Conservation (phyloP, 352 stramenopile species). For the Phytophthora boehmeriae region DNA sequence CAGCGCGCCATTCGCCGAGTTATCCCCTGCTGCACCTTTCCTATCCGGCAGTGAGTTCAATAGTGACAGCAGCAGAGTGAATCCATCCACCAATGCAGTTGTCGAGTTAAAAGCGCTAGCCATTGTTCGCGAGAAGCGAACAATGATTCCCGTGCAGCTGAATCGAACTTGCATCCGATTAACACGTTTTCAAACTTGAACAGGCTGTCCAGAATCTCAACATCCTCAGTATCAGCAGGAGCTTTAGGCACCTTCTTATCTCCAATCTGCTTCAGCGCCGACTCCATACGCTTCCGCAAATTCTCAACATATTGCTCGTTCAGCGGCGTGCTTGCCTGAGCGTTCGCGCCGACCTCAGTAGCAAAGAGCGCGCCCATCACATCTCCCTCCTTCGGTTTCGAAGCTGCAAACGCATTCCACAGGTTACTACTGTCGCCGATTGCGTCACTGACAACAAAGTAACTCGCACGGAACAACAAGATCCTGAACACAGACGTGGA, state of each 20-base stretch:
- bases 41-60: conserved; percentile 52
- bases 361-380: conserved; percentile 30
- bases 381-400: conserved; percentile 38
- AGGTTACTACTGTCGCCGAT: conserved; percentile 31
- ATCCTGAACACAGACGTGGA: conserved; percentile 56
- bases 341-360: conserved; percentile 16
- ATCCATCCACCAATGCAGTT: conserved; percentile 52
- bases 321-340: conserved; percentile 33
- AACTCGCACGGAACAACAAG: conserved; percentile 53
- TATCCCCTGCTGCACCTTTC: conserved; percentile 33
- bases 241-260: conserved; percentile 31
- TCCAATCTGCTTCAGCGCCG: conserved; percentile 37
- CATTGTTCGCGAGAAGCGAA: conserved; percentile 53
- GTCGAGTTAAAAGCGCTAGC: conserved; percentile 47
- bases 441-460: conserved; percentile 26
- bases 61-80: conserved; percentile 58
- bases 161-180: conserved; percentile 48
- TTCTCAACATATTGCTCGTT: conserved; percentile 51
- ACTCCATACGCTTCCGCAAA: conserved; percentile 41
- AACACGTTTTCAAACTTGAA: conserved; percentile 59
- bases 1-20: conserved; percentile 29
- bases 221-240: conserved; percentile 42
- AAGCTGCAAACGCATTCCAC: conserved; percentile 35
- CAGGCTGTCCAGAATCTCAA: conserved; percentile 47
- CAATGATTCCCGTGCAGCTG: conserved; percentile 33